phyloP scores from a whole-genome alignment of 2,329 filamentous ascomycete genomes.

The Diaporthe eres region DNA sequence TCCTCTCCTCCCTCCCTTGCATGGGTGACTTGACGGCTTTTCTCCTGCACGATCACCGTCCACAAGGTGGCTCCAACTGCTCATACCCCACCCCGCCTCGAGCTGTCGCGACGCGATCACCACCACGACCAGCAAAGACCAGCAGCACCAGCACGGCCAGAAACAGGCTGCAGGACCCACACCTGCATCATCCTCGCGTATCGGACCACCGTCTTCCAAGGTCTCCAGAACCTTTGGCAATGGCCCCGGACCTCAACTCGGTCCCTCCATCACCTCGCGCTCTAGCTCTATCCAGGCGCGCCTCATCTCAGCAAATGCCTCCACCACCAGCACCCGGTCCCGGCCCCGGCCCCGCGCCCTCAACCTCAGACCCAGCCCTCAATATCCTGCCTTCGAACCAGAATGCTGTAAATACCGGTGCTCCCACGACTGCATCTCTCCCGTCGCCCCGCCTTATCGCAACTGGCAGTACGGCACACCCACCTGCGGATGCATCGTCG shows the following conservation, averaged over 20 bases:
- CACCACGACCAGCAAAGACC: not conserved
- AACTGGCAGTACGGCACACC: constrained; percentile 43
- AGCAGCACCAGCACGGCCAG: not conserved
- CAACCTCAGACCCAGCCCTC: constrained; percentile 55
- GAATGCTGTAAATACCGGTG: constrained; percentile 59
- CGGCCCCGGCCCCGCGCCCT: constrained; percentile 46
- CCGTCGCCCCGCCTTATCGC: constrained; percentile 53
- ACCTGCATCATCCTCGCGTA: constrained; percentile 29
- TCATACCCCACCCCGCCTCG: constrained; percentile 6
- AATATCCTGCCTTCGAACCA: constrained; percentile 73
- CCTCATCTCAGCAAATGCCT: constrained; percentile 61
- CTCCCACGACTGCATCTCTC: constrained; percentile 50
- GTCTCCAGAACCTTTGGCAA: constrained; percentile 46
- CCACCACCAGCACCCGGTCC: constrained; percentile 55
- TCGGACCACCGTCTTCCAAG: constrained; percentile 25
- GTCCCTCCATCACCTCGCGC: constrained; percentile 65
- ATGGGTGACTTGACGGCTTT: constrained; percentile 20
- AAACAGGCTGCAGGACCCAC: constrained; percentile 34
- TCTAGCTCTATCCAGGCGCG: constrained; percentile 58
- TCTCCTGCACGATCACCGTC: not conserved
- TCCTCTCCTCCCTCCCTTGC: constrained; percentile 31
- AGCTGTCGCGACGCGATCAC: constrained; percentile 22
- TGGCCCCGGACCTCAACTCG: constrained; percentile 69
- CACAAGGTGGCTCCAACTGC: not conserved
- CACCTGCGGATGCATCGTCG: constrained; percentile 60